Evolutionary conservation across 2,329 filamentous ascomycete genomes (phyloP).

Genomic region (Diaporthe citriasiana): DNA sequence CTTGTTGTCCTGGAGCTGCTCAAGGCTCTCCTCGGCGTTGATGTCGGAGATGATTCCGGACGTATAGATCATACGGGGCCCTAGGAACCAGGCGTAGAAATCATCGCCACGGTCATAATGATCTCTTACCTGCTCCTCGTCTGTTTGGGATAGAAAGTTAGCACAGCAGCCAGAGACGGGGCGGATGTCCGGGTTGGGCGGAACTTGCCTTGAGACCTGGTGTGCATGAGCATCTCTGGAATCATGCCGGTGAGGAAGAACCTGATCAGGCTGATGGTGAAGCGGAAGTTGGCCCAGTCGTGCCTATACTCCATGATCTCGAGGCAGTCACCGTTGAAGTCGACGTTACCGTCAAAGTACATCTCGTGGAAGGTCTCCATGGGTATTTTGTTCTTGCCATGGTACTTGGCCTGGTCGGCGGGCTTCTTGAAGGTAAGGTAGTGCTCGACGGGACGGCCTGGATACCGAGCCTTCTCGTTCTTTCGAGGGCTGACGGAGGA

Average conservation of each 20-base stretch:
- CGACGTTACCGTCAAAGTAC: conserved; percentile 95
- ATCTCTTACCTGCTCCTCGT: conserved; percentile 97
- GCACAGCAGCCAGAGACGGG: background rate
- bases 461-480: conserved; percentile 91
- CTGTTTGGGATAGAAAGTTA: conserved; percentile 57
- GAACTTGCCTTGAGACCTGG: conserved; percentile 82
- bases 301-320: conserved; percentile 94
- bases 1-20: conserved; percentile 98
- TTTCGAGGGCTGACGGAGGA: conserved; percentile 88
- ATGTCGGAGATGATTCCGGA: conserved; percentile 93
- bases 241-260: conserved; percentile 91
- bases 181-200: background rate
- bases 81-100: conserved; percentile 98
- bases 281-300: conserved; percentile 96
- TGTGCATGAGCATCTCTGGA: conserved; percentile 93
- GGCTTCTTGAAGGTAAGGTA: conserved; percentile 87
- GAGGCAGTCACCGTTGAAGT: conserved; percentile 93
- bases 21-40: conserved; percentile 88
- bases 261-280: conserved; percentile 87
- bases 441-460: conserved; percentile 89
- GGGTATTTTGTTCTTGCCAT: conserved; percentile 84
- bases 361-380: conserved; percentile 97
- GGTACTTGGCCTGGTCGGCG: conserved; percentile 75
- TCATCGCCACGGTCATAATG: conserved; percentile 99
- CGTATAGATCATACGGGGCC: conserved; percentile 99